Evolutionary conservation across 2,329 filamentous ascomycete species (phyloP), one percentile per base, ranked within the genome.

Genomic region (Aspergillus sp.): DNA sequence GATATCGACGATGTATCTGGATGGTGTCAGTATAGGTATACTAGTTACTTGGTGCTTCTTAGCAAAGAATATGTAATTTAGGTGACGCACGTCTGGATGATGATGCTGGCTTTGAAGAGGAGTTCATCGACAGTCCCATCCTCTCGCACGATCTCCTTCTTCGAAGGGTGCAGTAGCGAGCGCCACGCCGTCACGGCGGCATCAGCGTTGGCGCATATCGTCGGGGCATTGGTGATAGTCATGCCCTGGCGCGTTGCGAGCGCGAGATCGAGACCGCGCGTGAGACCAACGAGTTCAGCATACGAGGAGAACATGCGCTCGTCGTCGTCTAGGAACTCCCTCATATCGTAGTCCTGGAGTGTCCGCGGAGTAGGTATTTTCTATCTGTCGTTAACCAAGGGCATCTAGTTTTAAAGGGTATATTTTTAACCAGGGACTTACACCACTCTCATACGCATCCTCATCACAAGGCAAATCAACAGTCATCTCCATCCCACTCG

Each of bases 21-120:
- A 1, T 46, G 3, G 4, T n/a, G 35, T 21, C 33, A 44, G 52
- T 37, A 21, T 21, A 21, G 17, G 17, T 17, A 17, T 21, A 21
- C 19, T 21, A 4, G 21, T 21, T 21, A 4, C 21, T 21, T 21
- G 21, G 21, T 21, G 21, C 3, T 3, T 21, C 21, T 21, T 8
- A 12, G 14, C 6, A 14, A 11, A 17, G 15, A n/a, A 3, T 23
- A 2, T 21, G 21, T 4, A 21, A 21, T 21, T 21, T 21, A 1
- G 60, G 89, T 81, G 2, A 54, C 63, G 43, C 55, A 70, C 66
- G 62, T 66, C 37, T 81, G 73, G 46, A 81, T 81, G 67, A 93
- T 89, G 82, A 93, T 90, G 63, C 90, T 86, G 1, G 90, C 91
- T 70, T 93, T 90, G 75, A 95, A 95, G 69, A 95, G 85, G 81